These are phyloP conservation scores for Vitrella brassicaformis DNA, from an alignment of 73 alveolate species.

Conservation along the genomic window DNA sequence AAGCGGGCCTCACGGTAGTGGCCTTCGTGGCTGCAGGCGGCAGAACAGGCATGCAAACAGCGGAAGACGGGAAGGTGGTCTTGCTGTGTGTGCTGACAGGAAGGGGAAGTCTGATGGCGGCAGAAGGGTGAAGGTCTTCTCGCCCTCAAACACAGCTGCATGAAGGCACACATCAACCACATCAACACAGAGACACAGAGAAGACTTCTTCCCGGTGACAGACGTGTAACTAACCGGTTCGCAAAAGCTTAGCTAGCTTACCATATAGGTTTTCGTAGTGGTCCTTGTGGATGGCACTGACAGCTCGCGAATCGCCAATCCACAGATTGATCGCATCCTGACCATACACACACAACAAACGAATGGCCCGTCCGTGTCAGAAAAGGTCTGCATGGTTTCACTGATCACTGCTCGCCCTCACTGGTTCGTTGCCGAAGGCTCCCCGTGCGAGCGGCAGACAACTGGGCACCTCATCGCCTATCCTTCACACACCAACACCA, in stretches of 20 bases:
- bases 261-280: constrained; percentile 9
- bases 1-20: too few relatives aligned
- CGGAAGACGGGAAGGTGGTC: too few relatives aligned
- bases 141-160: too few relatives aligned
- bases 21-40: too few relatives aligned
- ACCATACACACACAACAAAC: not conserved
- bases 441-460: not conserved
- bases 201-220: too few relatives aligned
- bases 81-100: too few relatives aligned
- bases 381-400: too few relatives aligned
- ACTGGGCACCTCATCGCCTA: not conserved
- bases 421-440: constrained; percentile 10
- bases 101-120: constrained; percentile 12
- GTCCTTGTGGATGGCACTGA: not conserved
- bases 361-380: not conserved
- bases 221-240: too few relatives aligned
- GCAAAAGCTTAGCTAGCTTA: too few relatives aligned
- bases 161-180: too few relatives aligned
- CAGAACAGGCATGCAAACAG: too few relatives aligned
- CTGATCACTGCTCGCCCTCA: not conserved
- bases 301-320: not conserved
- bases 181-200: too few relatives aligned
- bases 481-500: not conserved
- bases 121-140: constrained; percentile 7
- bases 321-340: not conserved